These are phyloP conservation scores for Fusarium heterosporum DNA, from an alignment of 2,329 filamentous ascomycete species.

Conservation along the genomic window DNA sequence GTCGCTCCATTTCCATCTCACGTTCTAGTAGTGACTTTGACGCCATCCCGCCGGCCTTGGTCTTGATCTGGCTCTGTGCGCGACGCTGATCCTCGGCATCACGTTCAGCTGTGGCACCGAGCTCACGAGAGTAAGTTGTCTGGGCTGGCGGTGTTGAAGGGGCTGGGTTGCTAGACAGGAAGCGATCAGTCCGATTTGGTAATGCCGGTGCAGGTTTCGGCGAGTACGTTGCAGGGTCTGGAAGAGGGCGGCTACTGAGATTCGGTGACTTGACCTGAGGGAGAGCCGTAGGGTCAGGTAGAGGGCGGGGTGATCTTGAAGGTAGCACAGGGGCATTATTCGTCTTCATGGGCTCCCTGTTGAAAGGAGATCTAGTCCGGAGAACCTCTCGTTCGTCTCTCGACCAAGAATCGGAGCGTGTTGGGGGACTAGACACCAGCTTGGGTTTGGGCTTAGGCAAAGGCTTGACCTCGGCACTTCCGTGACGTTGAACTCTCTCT, in stretches of 20 bases:
- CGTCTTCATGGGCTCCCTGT: conserved; percentile 50
- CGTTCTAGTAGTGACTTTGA: conserved; percentile 79
- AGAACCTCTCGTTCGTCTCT: conserved; percentile 73
- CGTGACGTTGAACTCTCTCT: conserved; percentile 56
- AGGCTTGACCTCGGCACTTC: conserved; percentile 30
- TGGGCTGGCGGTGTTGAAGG: conserved; percentile 57
- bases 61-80: conserved; percentile 67
- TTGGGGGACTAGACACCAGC: conserved; percentile 51
- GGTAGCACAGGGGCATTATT: conserved; percentile 43
- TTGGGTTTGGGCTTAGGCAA: conserved; percentile 48
- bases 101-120: conserved; percentile 69
- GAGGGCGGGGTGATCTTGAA: conserved; percentile 59
- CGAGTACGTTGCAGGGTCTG: conserved; percentile 36
- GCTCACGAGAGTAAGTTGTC: conserved; percentile 66
- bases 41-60: conserved; percentile 72
- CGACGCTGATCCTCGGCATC: conserved; percentile 72
- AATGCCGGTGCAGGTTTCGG: conserved; percentile 37
- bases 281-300: conserved; percentile 60
- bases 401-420: conserved; percentile 72
- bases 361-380: conserved; percentile 63
- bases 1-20: conserved; percentile 83
- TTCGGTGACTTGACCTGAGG: conserved; percentile 26
- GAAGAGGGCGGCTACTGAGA: conserved; percentile 36
- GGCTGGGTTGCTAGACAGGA: conserved; percentile 65
- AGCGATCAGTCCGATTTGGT: conserved; percentile 68